A percentile compares a stretch with the other conserved stretches of the same genome.
These are phyloP conservation scores for Pseudovirgaria hyperparasitica DNA, from an alignment of 2,329 filamentous ascomycete species.

Conservation along the genomic window DNA sequence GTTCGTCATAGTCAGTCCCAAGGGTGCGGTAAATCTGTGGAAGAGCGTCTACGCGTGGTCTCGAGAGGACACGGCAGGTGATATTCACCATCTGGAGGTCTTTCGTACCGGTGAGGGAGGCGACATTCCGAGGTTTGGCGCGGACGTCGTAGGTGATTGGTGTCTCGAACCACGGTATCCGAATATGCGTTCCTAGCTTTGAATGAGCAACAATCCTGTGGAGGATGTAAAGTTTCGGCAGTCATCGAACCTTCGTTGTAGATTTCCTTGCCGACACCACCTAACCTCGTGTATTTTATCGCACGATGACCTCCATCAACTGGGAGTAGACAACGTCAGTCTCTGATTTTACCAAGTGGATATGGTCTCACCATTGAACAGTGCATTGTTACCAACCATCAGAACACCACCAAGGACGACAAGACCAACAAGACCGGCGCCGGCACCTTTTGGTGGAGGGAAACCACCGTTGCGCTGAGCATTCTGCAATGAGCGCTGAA, in stretches of 20 bases:
- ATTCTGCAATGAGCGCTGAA: constrained; percentile 46
- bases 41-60: constrained; percentile 74
- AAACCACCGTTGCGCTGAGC: constrained; percentile 34
- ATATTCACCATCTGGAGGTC: constrained; percentile 99
- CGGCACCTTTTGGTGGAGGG: constrained; percentile 38
- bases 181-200: constrained; percentile 62
- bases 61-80: constrained; percentile 94
- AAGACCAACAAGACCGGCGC: constrained; percentile 41
- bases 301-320: constrained; percentile 97
- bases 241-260: constrained; percentile 66
- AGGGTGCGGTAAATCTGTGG: constrained; percentile 96
- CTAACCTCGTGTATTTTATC: constrained; percentile 92
- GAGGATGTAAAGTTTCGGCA: not conserved
- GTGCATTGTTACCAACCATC: constrained; percentile 47
- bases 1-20: constrained; percentile 91
- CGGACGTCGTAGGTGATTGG: constrained; percentile 95
- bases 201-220: no score
- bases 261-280: constrained; percentile 91
- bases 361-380: constrained; percentile 49
- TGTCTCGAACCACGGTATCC: constrained; percentile 94
- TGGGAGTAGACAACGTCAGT: constrained; percentile 18
- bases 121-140: constrained; percentile 91
- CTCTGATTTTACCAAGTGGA: constrained; percentile 2
- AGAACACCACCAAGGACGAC: constrained; percentile 42
- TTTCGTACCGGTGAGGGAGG: constrained; percentile 95